phyloP scores from a whole-genome alignment of 1,139 yeast species.

The Yamadazyma mexicana region DNA sequence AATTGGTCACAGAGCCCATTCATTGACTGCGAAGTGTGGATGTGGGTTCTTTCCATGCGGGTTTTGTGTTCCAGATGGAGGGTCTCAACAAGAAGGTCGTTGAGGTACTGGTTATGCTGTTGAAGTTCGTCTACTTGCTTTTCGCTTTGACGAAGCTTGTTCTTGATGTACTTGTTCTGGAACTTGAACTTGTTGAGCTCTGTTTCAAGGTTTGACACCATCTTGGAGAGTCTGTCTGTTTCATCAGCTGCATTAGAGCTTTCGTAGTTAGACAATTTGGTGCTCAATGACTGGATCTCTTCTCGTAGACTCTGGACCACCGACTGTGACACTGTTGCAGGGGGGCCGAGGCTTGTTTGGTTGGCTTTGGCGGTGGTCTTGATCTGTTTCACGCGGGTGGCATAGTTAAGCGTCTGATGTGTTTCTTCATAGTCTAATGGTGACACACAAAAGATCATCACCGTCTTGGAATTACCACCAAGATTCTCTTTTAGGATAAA shows the following conservation, averaged over 20 bases:
- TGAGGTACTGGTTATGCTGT: slow-evolving; percentile 30
- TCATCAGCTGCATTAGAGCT: background rate
- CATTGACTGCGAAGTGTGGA: slow-evolving; percentile 1
- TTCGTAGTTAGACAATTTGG: slow-evolving; percentile 18
- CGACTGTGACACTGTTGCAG: slow-evolving; percentile 24
- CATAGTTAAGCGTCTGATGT: slow-evolving; percentile 70
- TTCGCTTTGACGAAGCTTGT: slow-evolving; percentile 18
- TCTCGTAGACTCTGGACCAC: slow-evolving; percentile 30
- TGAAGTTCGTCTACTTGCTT: slow-evolving; percentile 27
- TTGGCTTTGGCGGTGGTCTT: slow-evolving; percentile 58
- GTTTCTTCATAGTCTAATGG: slow-evolving; percentile 79
- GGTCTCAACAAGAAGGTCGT: slow-evolving; percentile 9
- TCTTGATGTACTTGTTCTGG: slow-evolving; percentile 34
- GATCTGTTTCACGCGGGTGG: slow-evolving; percentile 71
- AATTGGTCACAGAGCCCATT: slow-evolving; percentile 1
- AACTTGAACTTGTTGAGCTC: slow-evolving; percentile 31
- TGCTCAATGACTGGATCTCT: slow-evolving; percentile 33
- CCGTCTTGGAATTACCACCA: slow-evolving; percentile 74
- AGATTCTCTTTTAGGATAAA: slow-evolving; percentile 71
- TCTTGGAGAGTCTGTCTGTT: slow-evolving; percentile 21
- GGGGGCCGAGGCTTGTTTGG: slow-evolving; percentile 30
- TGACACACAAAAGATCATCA: slow-evolving; percentile 74
- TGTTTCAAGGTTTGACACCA: slow-evolving; percentile 33
- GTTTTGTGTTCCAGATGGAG: slow-evolving; percentile 3
- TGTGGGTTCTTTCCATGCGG: background rate